These are phyloP conservation scores for Penicillium subrubescens DNA, from an alignment of 495 filamentous ascomycete species.

Conservation along the genomic window DNA sequence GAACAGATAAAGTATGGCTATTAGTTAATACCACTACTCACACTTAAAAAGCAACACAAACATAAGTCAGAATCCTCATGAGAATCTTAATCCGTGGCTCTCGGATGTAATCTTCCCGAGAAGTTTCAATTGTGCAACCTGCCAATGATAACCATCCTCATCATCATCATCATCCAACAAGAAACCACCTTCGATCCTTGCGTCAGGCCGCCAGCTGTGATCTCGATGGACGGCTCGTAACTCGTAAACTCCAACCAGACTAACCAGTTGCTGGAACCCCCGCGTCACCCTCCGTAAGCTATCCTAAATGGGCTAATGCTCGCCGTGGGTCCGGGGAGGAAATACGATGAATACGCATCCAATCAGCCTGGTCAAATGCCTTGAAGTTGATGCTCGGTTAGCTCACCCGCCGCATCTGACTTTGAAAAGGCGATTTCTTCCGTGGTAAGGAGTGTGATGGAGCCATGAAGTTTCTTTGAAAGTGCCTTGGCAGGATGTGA, in stretches of 20 bases:
- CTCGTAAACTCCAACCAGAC: background rate
- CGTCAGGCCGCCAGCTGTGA: background rate
- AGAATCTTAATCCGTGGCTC: background rate
- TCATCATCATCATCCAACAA: background rate
- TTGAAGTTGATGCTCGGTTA: background rate
- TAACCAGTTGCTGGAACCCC: background rate
- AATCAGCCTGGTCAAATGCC: background rate
- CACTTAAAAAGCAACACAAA: background rate
- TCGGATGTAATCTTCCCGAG: background rate
- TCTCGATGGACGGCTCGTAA: background rate
- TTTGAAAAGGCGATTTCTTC: too few relatives aligned
- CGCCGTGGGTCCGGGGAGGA: background rate
- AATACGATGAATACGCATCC: constrained; percentile 19
- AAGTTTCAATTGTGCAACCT: background rate
- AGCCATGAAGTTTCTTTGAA: background rate
- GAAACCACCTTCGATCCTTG: background rate
- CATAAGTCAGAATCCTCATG: background rate
- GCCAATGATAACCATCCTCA: background rate
- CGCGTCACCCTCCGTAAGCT: constrained; percentile 3
- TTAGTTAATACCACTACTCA: background rate
- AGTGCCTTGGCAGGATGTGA: background rate
- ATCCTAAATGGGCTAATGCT: constrained; percentile 18
- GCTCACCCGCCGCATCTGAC: background rate
- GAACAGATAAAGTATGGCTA: background rate
- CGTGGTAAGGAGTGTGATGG: background rate